These are phyloP conservation scores for Sporothrix curviconia DNA, from an alignment of 2,329 filamentous ascomycete species.

Conservation along the genomic window DNA sequence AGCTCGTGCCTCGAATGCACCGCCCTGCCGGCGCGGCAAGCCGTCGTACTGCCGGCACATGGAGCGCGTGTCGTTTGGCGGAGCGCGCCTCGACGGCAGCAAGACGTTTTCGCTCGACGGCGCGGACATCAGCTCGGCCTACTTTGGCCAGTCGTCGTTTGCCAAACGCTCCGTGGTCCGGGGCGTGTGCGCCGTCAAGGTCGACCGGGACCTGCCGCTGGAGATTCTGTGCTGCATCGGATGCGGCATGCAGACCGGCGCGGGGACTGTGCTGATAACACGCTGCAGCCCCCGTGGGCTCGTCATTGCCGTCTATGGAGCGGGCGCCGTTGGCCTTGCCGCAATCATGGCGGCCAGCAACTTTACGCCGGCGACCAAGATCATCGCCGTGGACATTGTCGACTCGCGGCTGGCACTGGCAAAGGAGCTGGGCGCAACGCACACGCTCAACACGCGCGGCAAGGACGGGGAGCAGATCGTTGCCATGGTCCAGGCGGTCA, in stretches of 20 bases:
- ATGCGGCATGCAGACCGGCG: conserved; percentile 39
- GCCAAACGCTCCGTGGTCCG: conserved; percentile 5
- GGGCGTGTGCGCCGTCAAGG: conserved; percentile 1
- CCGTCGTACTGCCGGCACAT: conserved; percentile 26
- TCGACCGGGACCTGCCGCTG: conserved; percentile 13
- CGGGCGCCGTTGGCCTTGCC: conserved; percentile 35
- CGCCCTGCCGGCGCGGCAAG: conserved; percentile 24
- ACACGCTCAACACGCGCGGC: conserved; percentile 10
- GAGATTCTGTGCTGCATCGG: conserved; percentile 34
- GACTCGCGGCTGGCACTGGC: conserved; percentile 36
- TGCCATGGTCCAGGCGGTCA: background rate
- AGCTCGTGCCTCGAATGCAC: conserved; percentile 28
- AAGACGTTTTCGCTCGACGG: background rate
- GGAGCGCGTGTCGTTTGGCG: conserved; percentile 4
- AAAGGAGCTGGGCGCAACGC: conserved; percentile 37
- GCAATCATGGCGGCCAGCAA: conserved; percentile 34
- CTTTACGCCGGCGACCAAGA: conserved; percentile 22
- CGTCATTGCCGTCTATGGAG: conserved; percentile 29
- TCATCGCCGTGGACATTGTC: conserved; percentile 42
- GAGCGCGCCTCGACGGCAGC: background rate
- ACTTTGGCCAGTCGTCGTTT: conserved; percentile 15
- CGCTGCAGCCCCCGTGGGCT: conserved; percentile 23
- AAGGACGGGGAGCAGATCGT: background rate
- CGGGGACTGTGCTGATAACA: conserved; percentile 32
- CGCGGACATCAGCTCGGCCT: background rate